These are phyloP conservation scores for Choricystis sp. DNA, from an alignment of 139 green algal species.

Conservation along the genomic window DNA sequence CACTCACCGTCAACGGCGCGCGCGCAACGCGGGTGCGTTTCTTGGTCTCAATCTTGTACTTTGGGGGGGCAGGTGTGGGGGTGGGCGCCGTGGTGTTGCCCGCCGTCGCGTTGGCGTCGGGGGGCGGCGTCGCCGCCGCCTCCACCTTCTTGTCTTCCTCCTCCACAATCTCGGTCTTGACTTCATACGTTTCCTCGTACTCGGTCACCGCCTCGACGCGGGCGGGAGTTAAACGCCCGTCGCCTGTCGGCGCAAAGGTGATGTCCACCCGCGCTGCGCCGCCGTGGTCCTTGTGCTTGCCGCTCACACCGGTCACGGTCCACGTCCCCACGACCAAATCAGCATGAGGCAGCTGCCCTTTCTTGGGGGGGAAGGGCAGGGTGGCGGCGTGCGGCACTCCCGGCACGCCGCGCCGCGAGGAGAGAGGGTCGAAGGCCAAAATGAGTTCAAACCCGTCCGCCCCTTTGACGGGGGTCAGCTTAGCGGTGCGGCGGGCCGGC, in stretches of 20 bases:
- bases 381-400: too few species aligned
- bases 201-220: neutral
- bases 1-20: constrained; percentile 18
- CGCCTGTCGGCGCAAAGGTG: neutral
- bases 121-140: neutral
- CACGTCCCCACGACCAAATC: neutral
- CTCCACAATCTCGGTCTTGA: constrained; percentile 1
- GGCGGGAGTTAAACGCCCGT: neutral
- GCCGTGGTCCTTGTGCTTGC: constrained; percentile 4
- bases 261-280: neutral
- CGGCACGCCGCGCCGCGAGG: too few species aligned
- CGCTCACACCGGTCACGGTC: neutral
- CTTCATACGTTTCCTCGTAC: constrained; percentile 9
- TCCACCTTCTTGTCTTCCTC: constrained; percentile 4
- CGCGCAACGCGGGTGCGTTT: constrained; percentile 11
- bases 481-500: neutral
- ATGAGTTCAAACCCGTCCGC: neutral
- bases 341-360: neutral
- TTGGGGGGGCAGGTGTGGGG: too few species aligned
- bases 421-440: neutral
- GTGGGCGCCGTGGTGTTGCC: constrained; percentile 1
- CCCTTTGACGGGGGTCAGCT: neutral
- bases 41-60: too few species aligned
- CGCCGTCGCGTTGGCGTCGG: constrained; percentile 3
- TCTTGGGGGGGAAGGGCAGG: too few species aligned